These are phyloP conservation scores for Hypholoma fasciculare DNA, from an alignment of 768 basidiomycete genomes.

Conservation along the genomic window DNA sequence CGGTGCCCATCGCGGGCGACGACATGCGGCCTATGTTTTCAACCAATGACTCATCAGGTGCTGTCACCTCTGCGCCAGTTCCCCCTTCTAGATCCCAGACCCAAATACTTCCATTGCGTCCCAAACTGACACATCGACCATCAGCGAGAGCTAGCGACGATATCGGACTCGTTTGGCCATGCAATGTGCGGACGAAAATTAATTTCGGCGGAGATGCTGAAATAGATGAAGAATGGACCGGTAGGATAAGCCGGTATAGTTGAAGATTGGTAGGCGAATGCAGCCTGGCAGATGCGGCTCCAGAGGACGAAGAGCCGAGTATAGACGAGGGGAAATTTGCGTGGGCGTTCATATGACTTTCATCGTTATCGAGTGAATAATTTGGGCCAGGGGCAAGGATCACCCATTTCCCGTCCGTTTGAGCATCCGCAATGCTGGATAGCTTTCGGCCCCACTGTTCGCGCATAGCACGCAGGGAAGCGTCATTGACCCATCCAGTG, in stretches of 20 bases:
- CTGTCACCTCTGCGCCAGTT: conserved; percentile 44
- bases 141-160: conserved; percentile 73
- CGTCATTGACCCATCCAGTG: conserved; percentile 68
- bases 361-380: conserved; percentile 5
- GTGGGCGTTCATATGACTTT: conserved; percentile 3
- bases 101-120: conserved; percentile 74
- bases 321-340: conserved; percentile 11
- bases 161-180: conserved; percentile 69
- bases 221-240: conserved; percentile 44
- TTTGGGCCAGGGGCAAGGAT: conserved; percentile 65
- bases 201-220: conserved; percentile 60
- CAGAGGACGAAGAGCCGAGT: conserved; percentile 25
- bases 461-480: conserved; percentile 59
- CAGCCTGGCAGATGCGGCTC: conserved; percentile 20
- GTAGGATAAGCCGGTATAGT: conserved; percentile 72
- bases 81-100: conserved; percentile 82
- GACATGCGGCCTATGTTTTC: conserved; percentile 16
- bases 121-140: conserved; percentile 79
- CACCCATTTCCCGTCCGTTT: conserved; percentile 87
- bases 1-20: conserved; percentile 36
- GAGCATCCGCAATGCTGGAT: conserved; percentile 63
- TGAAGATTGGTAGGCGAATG: conserved; percentile 58
- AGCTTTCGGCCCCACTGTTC: conserved; percentile 84
- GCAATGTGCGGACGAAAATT: conserved; percentile 67
- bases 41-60: conserved; percentile 22